phyloP scores from a whole-genome alignment of 2,329 filamentous ascomycete species.

The Anthostomella pinea region DNA sequence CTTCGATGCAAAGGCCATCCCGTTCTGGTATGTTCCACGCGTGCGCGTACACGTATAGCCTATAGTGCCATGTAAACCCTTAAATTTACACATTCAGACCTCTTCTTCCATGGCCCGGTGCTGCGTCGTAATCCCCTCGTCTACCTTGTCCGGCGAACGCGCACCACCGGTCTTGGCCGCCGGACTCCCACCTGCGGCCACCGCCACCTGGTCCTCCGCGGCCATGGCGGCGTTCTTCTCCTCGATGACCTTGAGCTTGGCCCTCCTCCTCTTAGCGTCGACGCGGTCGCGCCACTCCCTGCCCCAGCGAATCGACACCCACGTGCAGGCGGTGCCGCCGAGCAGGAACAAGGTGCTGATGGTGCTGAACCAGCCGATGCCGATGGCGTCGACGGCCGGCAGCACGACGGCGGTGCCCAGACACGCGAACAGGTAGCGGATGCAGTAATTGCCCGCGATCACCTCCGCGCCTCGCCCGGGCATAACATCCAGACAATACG shows the following conservation, averaged over 20 bases:
- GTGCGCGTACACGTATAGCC: no score
- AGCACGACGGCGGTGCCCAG: constrained; percentile 68
- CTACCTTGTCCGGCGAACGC: no score
- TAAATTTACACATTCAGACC: no score
- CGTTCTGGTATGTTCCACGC: no score
- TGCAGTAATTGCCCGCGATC: constrained; percentile 75
- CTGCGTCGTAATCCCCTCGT: no score
- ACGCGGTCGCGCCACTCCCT: constrained; percentile 38
- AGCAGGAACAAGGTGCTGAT: constrained; percentile 40
- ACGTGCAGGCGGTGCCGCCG: constrained; percentile 34
- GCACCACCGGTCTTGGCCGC: no score
- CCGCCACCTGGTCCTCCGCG: constrained; percentile 4
- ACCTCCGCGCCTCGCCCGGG: constrained; percentile 68
- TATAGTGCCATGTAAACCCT: no score
- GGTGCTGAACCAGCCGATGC: constrained; percentile 79
- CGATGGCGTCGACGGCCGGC: constrained; percentile 70
- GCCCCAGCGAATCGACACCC: constrained; percentile 39
- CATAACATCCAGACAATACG: constrained; percentile 82
- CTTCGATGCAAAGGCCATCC: no score
- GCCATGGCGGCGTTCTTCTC: constrained; percentile 14
- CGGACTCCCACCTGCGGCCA: background rate
- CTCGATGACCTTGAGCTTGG: constrained; percentile 11
- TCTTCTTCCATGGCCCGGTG: no score
- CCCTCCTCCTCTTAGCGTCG: constrained; percentile 27
- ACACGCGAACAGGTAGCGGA: constrained; percentile 73